Base-by-base conservation (phyloP, 495 filamentous ascomycete genomes). In the Hypoxylon cercidicola region DNA sequence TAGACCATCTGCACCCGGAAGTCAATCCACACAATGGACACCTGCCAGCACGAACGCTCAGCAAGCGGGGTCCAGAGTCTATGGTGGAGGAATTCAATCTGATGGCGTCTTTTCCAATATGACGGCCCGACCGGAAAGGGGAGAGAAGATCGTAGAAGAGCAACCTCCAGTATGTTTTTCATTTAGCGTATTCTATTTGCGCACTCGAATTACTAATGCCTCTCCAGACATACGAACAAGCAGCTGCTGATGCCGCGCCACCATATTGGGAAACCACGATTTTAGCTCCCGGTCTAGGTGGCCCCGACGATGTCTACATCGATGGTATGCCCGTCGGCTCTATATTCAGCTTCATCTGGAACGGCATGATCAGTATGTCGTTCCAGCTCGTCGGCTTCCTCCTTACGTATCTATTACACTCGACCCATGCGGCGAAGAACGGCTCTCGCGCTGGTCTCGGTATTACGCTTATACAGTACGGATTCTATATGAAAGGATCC, bases 211-310 rank as follows among this genome's bases (percentile, higher is more conserved):
- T 56, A 72, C 77, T 80, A 73, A 78, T 56, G 18, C 45, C 55
- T 53, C 47, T 23, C 37, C 62, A 98, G 93, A 92, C 93, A 18
- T 99, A 99, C 79, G 96, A 99, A 84, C 93, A 97, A 87, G 95
- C 95, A 6, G 95, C 95, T 9, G 94, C 94, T 15, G 95, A 99
- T 78, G 92, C 94, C 18, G 93, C 95, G 34, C 95, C 95, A 0
- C 95, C 96, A 2, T 99, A 98, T 75, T 99, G 95, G 95, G 95
- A 99, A 78, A 98, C 94, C 15, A 97, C 95, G 1, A 97, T 99
- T 68, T 84, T 98, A 55, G 92, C 94, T 2, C 96, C 95, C 6
- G 94, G 94, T 28, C 81, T 89, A 50, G 85, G 88, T 44, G 89
- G 89, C 1, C 83, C 84, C 28, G 93, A 98, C 70, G 95, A 98